Evolutionary conservation across 306 rosid species (phyloP).

Genomic region (Coriaria nepalensis): DNA sequence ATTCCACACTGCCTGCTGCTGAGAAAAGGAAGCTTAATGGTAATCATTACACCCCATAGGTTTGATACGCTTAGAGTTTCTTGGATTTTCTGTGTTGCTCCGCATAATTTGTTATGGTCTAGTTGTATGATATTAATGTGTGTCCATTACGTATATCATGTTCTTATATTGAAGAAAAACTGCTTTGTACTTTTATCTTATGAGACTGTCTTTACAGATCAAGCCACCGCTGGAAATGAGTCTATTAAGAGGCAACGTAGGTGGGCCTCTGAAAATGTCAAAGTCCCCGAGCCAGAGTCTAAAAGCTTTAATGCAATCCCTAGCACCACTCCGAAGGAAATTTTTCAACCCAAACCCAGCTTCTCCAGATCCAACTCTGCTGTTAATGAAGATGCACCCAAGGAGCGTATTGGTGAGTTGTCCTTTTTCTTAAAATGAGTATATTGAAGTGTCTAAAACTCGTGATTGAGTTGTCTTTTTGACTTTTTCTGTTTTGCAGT

Average conservation of each 20-base stretch:
- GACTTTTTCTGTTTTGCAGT: constrained; percentile 34
- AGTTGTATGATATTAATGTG: no score
- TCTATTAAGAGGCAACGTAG: constrained; percentile 81
- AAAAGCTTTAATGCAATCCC: constrained; percentile 36
- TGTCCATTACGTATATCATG: no score
- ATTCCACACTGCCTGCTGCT: constrained; percentile 23
- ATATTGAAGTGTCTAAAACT: neutral
- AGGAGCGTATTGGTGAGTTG: constrained; percentile 84
- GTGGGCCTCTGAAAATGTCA: constrained; percentile 62
- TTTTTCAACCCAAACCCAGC: constrained; percentile 30
- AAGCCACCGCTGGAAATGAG: constrained; percentile 47
- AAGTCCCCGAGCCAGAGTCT: constrained; percentile 50
- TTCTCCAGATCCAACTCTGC: constrained; percentile 61
- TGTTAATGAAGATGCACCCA: constrained; percentile 47
- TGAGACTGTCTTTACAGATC: constrained; percentile 31
- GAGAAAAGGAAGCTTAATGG: constrained; percentile 87
- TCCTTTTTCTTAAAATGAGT: constrained; percentile 3
- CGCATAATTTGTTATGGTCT: no score
- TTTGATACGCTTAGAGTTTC: neutral
- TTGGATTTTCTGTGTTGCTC: no score
- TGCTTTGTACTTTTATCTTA: constrained; percentile 8
- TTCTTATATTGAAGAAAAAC: no score
- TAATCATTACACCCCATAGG: constrained; percentile 24
- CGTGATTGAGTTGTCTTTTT: constrained; percentile 1
- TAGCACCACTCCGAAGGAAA: constrained; percentile 45